A percentile compares a stretch with the other conserved stretches of the same genome.
Conservation (phyloP, 1,284 basidiomycete genomes). For the Marasmius tenuissimus region DNA sequence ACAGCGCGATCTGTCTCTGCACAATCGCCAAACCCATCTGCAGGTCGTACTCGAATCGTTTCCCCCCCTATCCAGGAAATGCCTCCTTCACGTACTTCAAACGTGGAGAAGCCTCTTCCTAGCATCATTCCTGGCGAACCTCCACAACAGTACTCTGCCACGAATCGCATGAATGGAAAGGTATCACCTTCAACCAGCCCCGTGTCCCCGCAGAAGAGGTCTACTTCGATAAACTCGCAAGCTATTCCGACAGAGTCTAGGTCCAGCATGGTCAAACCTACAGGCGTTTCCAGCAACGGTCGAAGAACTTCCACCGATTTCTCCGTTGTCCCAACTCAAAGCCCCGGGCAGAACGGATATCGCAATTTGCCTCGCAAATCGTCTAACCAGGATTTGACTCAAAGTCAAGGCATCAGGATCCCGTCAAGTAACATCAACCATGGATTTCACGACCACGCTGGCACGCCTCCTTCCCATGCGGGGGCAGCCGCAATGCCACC, state of each 20-base stretch:
- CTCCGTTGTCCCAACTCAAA: not conserved
- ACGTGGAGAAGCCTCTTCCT: conserved; percentile 1
- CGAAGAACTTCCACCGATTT: not conserved
- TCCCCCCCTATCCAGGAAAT: not conserved
- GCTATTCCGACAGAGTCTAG: not conserved
- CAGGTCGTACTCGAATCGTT: not conserved
- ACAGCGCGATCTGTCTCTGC: not conserved
- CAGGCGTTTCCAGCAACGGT: not conserved
- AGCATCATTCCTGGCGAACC: not conserved
- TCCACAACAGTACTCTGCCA: not conserved
- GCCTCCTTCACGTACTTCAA: not conserved
- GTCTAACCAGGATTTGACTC: not conserved
- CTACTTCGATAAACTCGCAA: too few species aligned
- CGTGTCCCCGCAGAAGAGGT: not conserved
- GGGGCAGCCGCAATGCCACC: not conserved
- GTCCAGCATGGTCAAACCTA: not conserved
- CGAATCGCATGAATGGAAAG: not conserved
- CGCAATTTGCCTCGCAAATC: not conserved
- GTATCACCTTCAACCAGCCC: not conserved
- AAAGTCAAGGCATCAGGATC: not conserved
- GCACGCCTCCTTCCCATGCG: too few species aligned
- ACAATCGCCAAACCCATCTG: not conserved
- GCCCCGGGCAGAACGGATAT: not conserved
- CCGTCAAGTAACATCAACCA: not conserved
- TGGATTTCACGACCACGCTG: not conserved